Evolutionary conservation across 306 rosid species (phyloP), one percentile per base, ranked within the genome.

Genomic region (Vachellia pachyceras): DNA sequence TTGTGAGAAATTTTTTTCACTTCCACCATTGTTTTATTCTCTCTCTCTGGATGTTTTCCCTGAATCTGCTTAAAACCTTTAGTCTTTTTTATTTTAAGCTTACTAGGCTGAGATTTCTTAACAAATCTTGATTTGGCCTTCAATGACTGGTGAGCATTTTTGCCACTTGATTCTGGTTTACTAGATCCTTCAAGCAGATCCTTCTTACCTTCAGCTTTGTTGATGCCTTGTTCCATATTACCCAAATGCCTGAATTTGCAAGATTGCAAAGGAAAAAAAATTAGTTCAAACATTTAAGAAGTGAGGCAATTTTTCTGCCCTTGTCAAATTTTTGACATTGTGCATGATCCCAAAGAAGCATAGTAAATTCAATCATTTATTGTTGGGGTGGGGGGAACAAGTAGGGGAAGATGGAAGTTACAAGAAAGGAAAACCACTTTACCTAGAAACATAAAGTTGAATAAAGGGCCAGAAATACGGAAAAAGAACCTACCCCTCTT

Each of bases 21-120:
- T 18, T 72, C 84, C 72, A 64, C 68, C n/a, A 79, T 69, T 18
- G 40, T 80, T 54, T 61, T 78, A 39, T 60, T 86, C 83, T 83
- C 83, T 82, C 82, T 65, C 76, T 70, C 75, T 29, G 33, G 33
- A 64, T 71, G 79, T 75, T 25, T 77, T 68, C 45, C 80, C 63
- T 12, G 79, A 81, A 37, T 80, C 84, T 52, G 77, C 5, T 41
- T 7, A 41, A 8, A 7, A 41, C 7, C 45, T 41, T 6, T 41
- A 41, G 0, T 41, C 45, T 41, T 41, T 1, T 7, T 41, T 7
- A 8, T 41, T 8, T 41, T 41, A 1, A 7, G 7, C 7, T 7
- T 41, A 6, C 1, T 7, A 6, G 45, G 9, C 45, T 6, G 45
- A 41, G 45, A 41, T 7, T 41, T 41, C 45, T 41, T 41, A 7